Evolutionary conservation across 2,329 filamentous ascomycete genomes (phyloP), one percentile per base, ranked within the genome.

Genomic region (Ophiostoma ulmi): DNA sequence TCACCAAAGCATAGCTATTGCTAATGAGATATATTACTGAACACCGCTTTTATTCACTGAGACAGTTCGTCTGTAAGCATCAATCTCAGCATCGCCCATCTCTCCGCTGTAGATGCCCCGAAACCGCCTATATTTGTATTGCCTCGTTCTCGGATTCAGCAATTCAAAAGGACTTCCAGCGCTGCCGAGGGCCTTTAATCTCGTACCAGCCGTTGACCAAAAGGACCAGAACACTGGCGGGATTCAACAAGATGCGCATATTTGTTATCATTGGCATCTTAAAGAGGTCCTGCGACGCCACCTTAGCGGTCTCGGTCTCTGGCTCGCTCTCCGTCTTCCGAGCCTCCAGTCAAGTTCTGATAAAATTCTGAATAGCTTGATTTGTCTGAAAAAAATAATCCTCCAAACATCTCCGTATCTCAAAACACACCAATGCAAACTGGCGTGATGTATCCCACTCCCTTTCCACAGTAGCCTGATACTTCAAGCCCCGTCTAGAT

Each of bases 401-500:
- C 44, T 48, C 17, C 2, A 20, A 48, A 17, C 44, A 48, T 20
- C 10, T 13, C 11, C 17, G 4, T 44, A 55, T 55, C 48, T n/a
- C 5, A n/a, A 55, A 31, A 31, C 31, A 31, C 31, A 26, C 22
- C n/a, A 58, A 11, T 11, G 52, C 52, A 26, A 10, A 10, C 63
- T 66, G 63, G 63, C 63, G 63, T 66, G 63, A 66, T 66, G 63
- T 66, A 66, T 66, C 36, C 35, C 38, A 26, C 63, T 38, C 63
- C 63, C 36, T 39, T 41, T 58, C 10, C 63, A 66, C 58, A 39
- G 63, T 66, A 66, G 63, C 63, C 63, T 66, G 63, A 66, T 66
- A 66, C 36, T 38, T 66, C 10, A 17, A 63, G 58, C 58, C 58
- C 58, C 58, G 58, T 63, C 58, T 63, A 63, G 58, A 63, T 63